Conservation (phyloP, 2,329 filamentous ascomycete species). For the Arachnomyces sp. region DNA sequence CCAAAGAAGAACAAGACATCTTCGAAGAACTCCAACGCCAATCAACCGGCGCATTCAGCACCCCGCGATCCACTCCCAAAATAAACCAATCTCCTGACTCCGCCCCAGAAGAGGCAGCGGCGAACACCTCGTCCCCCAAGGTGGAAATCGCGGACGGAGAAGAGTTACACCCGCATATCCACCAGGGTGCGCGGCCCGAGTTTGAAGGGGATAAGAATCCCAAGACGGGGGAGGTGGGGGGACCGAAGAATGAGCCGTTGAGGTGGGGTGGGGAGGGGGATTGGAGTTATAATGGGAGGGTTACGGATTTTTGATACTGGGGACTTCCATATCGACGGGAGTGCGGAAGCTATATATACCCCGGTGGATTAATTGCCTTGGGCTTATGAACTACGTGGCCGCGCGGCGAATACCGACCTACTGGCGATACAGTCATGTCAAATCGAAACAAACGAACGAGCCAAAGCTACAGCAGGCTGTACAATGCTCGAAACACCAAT, state of each 20-base stretch:
- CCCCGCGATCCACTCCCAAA: slow-evolving; percentile 38
- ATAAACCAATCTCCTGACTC: slow-evolving; percentile 44
- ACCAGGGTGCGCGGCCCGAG: slow-evolving; percentile 73
- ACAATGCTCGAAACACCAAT: no score
- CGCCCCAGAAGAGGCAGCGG: slow-evolving; percentile 20
- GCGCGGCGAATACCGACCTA: no score
- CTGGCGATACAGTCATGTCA: no score
- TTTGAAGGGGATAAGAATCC: slow-evolving; percentile 91
- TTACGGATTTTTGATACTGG: slow-evolving; percentile 68
- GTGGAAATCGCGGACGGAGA: slow-evolving; percentile 50
- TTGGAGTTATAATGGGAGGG: slow-evolving; percentile 92
- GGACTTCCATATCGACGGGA: no score
- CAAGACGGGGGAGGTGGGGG: slow-evolving; percentile 88
- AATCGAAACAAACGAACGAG: no score
- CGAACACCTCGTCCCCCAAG: slow-evolving; percentile 10
- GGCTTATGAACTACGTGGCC: no score
- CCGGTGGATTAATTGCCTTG: no score
- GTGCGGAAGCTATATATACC: no score
- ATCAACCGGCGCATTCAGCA: slow-evolving; percentile 70
- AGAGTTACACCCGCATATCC: slow-evolving; percentile 61
- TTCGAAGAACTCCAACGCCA: slow-evolving; percentile 77
- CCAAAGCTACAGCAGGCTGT: no score
- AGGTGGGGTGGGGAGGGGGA: slow-evolving; percentile 69
- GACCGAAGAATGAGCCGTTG: slow-evolving; percentile 93
- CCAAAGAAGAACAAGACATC: slow-evolving; percentile 78